Percentiles rank a stretch among this genome's conserved stretches.
phyloP scores from a whole-genome alignment of 345 rosid species.

The Erucastrum elatum region DNA sequence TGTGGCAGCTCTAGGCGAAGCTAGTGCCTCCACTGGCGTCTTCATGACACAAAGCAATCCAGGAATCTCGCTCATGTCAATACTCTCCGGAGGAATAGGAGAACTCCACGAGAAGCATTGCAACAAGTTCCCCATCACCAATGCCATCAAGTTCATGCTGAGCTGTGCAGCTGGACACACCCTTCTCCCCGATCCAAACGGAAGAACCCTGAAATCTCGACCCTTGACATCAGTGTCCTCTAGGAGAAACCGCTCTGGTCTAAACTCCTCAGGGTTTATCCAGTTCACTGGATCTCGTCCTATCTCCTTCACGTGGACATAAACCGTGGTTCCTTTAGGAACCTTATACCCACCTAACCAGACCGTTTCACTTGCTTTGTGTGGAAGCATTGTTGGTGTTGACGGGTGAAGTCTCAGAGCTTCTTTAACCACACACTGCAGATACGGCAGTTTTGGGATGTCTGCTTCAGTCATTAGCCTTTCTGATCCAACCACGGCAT shows the following conservation, averaged over 20 bases:
- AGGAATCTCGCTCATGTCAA: conserved; percentile 40
- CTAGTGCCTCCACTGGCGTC: conserved; percentile 41
- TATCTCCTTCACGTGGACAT: conserved; percentile 46
- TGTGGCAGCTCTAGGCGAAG: conserved; percentile 34
- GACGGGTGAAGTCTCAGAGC: conserved; percentile 50
- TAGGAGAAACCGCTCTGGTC: conserved; percentile 44
- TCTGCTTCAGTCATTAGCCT: conserved; percentile 47
- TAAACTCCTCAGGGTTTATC: conserved; percentile 44
- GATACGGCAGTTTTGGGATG: conserved; percentile 39
- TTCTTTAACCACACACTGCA: conserved; percentile 46
- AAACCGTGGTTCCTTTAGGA: conserved; percentile 41
- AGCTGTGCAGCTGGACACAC: conserved; percentile 55
- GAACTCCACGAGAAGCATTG: conserved; percentile 49
- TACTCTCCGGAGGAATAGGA: conserved; percentile 20
- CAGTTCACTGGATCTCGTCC: conserved; percentile 41
- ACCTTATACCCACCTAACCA: conserved; percentile 47
- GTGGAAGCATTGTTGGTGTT: conserved; percentile 55
- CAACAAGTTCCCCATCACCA: conserved; percentile 48
- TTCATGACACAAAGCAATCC: conserved; percentile 45
- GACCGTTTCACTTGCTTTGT: conserved; percentile 40
- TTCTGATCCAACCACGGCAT: conserved; percentile 41
- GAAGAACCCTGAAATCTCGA: conserved; percentile 49
- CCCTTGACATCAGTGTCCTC: conserved; percentile 49
- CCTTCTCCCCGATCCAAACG: conserved; percentile 51
- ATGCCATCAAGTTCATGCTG: conserved; percentile 43